phyloP scores from a whole-genome alignment of 2,329 filamentous ascomycete genomes.

The Fusarium torreyae region DNA sequence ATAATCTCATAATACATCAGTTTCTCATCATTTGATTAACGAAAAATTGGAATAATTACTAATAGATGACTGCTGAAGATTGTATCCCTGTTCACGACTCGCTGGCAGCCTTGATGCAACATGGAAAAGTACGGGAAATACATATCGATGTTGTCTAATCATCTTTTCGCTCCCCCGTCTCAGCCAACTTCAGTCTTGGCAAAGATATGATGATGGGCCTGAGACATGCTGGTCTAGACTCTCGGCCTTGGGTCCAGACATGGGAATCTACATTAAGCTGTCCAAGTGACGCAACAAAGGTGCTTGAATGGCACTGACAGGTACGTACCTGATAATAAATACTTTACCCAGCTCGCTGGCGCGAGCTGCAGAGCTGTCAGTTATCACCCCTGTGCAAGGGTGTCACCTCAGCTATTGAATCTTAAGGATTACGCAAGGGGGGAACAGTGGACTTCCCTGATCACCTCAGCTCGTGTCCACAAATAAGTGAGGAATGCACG shows the following conservation, averaged over 20 bases:
- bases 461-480: neutral
- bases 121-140: constrained; percentile 23
- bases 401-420: constrained; percentile 26
- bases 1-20: constrained; percentile 15
- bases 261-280: constrained; percentile 21
- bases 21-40: neutral
- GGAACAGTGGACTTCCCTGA: neutral
- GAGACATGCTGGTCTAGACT: constrained; percentile 34
- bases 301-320: constrained; percentile 9
- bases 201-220: neutral
- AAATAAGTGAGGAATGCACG: constrained; percentile 2
- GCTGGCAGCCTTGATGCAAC: neutral
- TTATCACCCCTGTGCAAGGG: neutral
- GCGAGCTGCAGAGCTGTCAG: constrained; percentile 13
- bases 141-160: constrained; percentile 16
- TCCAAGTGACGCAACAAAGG: constrained; percentile 21
- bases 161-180: constrained; percentile 5
- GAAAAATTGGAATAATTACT: neutral
- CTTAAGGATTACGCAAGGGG: constrained; percentile 4
- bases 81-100: constrained; percentile 7
- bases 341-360: neutral
- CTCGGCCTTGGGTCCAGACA: constrained; percentile 2
- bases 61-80: constrained; percentile 13
- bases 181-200: constrained; percentile 13
- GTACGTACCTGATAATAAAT: neutral